Base-by-base conservation (phyloP, 306 rosid species). In the Crataegus laevigata region DNA sequence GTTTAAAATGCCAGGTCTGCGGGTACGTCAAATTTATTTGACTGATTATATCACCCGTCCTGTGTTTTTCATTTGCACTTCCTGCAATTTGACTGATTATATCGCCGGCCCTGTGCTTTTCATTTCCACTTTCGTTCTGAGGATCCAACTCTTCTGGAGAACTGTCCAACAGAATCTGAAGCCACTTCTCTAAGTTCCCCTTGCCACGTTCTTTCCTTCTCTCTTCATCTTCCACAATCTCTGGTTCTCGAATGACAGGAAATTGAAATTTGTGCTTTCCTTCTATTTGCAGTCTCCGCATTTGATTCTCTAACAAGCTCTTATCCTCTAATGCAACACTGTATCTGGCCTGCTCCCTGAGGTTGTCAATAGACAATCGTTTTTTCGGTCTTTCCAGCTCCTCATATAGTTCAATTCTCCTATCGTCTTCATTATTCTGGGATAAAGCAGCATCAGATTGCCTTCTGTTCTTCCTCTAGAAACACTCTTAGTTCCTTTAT, bases 101-200 rank as follows among this genome's bases (percentile, higher is more conserved):
- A 43, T 43, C 51, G 3, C 51, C 81, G 69, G 72, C 74, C 72
- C 66, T 62, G 68, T 62, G 30, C n/a, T 13, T 28, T 67, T 72
- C 77, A 26, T 71, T 71, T 78, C 24, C 87, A 68, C 66, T 76
- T 78, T 80, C 85, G 66, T 82, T 86, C 73, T 74, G 80, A 65
- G 81, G 73, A 32, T 76, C 81, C 38, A 55, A 42, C 47, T 72
- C 82, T 74, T 74, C 90, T 66, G 82, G 88, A 72, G 79, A 76
- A 72, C 82, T 82, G 58, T 89, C 97, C 70, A 96, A 82, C 81
- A 96, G 92, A 82, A 91, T 82, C 76, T 92, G 90, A 65, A 96
- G 98, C 99, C 99, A 96, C 76, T 90, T 96, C 76, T 96, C 99
- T 25, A 96, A 82, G 72, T 92, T 96, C 69, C 97, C 99, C 86